These are phyloP conservation scores for Zanthoxylum bungeanum DNA, from an alignment of 345 rosid species.

Conservation along the genomic window DNA sequence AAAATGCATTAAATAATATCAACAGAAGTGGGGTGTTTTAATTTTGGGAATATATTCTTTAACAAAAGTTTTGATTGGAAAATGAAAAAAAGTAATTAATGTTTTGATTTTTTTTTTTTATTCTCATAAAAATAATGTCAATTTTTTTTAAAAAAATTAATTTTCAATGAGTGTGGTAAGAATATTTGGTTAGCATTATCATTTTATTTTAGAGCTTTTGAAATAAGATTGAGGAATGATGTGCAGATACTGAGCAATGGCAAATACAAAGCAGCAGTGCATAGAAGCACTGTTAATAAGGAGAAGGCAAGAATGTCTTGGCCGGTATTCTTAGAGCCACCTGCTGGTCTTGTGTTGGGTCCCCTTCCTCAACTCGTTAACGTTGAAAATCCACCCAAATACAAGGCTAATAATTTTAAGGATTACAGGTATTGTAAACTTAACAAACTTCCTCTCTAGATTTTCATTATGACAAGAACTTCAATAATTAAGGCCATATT, in stretches of 20 bases:
- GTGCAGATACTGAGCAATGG: slow-evolving; percentile 79
- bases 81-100: too few species aligned
- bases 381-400: slow-evolving; percentile 47
- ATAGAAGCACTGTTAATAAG: slow-evolving; percentile 65
- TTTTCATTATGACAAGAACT: background rate
- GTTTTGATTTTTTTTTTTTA: too few species aligned
- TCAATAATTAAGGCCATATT: too few species aligned
- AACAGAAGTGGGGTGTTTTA: too few species aligned
- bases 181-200: too few species aligned
- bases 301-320: slow-evolving; percentile 87
- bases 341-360: slow-evolving; percentile 51
- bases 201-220: too few species aligned
- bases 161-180: too few species aligned
- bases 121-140: too few species aligned
- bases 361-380: slow-evolving; percentile 57
- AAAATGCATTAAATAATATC: too few species aligned
- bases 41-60: too few species aligned
- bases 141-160: too few species aligned
- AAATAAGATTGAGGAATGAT: background rate
- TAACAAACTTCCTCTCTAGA: slow-evolving; percentile 65
- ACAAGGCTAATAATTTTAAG: slow-evolving; percentile 56
- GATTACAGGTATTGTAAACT: slow-evolving; percentile 76
- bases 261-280: slow-evolving; percentile 58
- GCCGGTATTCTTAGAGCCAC: slow-evolving; percentile 95
- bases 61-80: too few species aligned